Evolutionary conservation across 331 rosid species (phyloP), one percentile per base, ranked within the genome.

Genomic region (Telfairia occidentalis): DNA sequence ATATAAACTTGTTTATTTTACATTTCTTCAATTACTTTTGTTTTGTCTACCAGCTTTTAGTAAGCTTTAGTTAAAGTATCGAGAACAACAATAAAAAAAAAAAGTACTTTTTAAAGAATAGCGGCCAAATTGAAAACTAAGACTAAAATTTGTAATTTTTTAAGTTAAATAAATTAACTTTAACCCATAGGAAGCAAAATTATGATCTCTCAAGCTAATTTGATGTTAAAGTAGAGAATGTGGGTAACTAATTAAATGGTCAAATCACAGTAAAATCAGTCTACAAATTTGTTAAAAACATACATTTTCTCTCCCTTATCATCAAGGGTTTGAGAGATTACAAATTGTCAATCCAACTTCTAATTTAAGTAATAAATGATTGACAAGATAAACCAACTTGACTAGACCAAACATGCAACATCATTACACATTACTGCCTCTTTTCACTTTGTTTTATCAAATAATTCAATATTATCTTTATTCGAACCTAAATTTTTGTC

Each of bases 371-470:
- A 80, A 49, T 79, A 29, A 88, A 86, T 75, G 15, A 18, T 71
- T 75, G 80, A 58, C 69, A 76, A 77, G 89, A 76, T 87, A 86
- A 64, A 54, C 85, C 84, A 77, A 45, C 85, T 87, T 90, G 96
- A 84, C 89, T 86, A 35, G 83, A 83, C 96, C 73, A 87, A 85
- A 84, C 77, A 76, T 77, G 85, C 80, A 82, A 80, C 81, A 74
- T 85, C 89, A 87, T 86, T 81, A 9, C 11, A 50, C 46, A 63
- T 34, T 60, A 16, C 43, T 60, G 18, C 4, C 43, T 7, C 13
- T 18, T 70, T 26, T 12, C 9, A 4, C 57, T n/a, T 28, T 26
- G 3, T 46, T 45, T 18, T 26, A 46, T 70, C 58, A 28, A 70
- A 24, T 38, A 66, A 66, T 69, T 42, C 58, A 70, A 23, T 23